phyloP scores from a whole-genome alignment of 202 grass and related monocot species.

The Setaria viridis region DNA sequence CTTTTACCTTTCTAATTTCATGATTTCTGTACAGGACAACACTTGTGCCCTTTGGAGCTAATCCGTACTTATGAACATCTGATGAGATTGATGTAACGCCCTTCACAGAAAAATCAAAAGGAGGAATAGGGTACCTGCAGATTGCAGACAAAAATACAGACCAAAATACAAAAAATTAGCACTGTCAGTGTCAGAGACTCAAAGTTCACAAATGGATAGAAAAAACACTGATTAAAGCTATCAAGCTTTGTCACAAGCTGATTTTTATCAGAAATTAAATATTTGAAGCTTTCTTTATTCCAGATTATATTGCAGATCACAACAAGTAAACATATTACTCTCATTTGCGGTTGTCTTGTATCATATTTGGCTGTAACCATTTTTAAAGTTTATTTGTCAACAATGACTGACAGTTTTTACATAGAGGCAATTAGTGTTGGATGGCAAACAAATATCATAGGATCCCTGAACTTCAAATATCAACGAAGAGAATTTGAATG shows the following conservation, averaged over 20 bases:
- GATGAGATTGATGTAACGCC: slow-evolving; percentile 96
- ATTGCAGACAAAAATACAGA: slow-evolving; percentile 32
- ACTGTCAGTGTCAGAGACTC: not conserved
- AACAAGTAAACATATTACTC: not conserved
- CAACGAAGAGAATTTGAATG: not conserved
- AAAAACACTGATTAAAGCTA: slow-evolving; percentile 15
- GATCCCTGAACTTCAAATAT: slow-evolving; percentile 6
- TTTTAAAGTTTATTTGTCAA: not conserved
- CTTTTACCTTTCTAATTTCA: slow-evolving; percentile 93
- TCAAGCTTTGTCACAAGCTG: not conserved
- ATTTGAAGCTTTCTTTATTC: slow-evolving; percentile 15
- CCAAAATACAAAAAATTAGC: slow-evolving; percentile 22
- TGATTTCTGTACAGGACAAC: slow-evolving; percentile 94
- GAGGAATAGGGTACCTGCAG: slow-evolving; percentile 84
- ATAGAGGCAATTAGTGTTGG: not conserved
- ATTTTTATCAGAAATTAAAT: not conserved
- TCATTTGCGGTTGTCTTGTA: not conserved
- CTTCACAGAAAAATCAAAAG: slow-evolving; percentile 97
- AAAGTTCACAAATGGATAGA: not conserved
- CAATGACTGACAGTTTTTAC: not conserved
- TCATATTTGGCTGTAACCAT: not conserved
- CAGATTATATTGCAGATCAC: not conserved
- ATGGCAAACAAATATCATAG: not conserved
- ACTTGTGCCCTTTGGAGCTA: slow-evolving; percentile 95
- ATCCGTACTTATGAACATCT: slow-evolving; percentile 98